These are phyloP conservation scores for Salix caprea DNA, from an alignment of 345 rosid genomes.

Conservation along the genomic window DNA sequence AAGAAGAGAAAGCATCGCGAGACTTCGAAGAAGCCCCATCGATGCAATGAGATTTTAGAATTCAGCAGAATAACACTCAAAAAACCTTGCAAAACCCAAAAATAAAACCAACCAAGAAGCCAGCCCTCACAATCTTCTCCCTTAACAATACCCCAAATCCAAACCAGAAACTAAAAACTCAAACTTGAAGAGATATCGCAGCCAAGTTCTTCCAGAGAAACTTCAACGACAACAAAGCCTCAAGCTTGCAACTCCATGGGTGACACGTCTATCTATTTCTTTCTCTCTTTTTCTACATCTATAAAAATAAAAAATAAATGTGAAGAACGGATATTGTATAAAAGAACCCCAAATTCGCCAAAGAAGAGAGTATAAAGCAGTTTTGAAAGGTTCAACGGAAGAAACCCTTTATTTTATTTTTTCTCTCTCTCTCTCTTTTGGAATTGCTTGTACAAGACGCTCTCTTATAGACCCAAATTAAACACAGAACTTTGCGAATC, in stretches of 20 bases:
- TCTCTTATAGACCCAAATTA: not conserved
- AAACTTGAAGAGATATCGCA: slow-evolving; percentile 6
- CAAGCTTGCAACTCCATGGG: slow-evolving; percentile 1
- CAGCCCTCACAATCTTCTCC: slow-evolving; percentile 6
- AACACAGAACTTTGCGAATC: slow-evolving; percentile 8
- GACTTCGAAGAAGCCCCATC: slow-evolving; percentile 64
- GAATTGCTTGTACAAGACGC: slow-evolving; percentile 19
- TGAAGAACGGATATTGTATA: slow-evolving; percentile 19
- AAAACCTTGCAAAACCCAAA: slow-evolving; percentile 10
- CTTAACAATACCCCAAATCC: not conserved
- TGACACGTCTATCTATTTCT: slow-evolving; percentile 1
- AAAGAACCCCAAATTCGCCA: slow-evolving; percentile 14
- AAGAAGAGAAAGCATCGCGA: slow-evolving; percentile 40
- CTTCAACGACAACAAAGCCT: not conserved
- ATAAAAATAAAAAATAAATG: not conserved
- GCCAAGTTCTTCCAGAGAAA: not conserved
- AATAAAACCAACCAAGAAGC: slow-evolving; percentile 9
- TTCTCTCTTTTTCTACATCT: not conserved
- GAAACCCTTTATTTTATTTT: not conserved
- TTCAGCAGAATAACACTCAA: slow-evolving; percentile 28
- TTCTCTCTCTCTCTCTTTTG: not conserved
- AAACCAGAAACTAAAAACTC: not conserved
- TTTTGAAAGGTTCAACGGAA: slow-evolving; percentile 23
- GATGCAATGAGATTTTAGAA: slow-evolving; percentile 29
- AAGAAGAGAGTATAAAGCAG: slow-evolving; percentile 11